phyloP scores from a whole-genome alignment of 306 rosid species.

The Arachis stenosperma region DNA sequence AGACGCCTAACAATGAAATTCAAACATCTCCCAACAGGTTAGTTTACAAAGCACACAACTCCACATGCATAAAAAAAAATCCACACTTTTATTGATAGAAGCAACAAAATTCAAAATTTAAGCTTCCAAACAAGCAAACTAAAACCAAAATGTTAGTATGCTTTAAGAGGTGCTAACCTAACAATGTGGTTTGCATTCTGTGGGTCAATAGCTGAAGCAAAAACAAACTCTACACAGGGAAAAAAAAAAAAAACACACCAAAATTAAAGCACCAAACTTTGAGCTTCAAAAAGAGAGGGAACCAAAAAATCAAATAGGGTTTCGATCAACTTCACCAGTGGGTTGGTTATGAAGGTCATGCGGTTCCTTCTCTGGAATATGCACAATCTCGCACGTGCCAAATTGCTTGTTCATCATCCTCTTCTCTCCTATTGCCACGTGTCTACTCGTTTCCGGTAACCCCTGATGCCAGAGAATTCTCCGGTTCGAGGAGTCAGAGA shows the following conservation, averaged over 20 bases:
- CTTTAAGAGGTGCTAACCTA: slow-evolving; percentile 50
- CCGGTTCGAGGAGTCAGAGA: too few species aligned
- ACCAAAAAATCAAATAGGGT: neutral
- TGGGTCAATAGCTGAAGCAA: slow-evolving; percentile 71
- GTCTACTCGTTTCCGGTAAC: neutral
- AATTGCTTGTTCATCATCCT: slow-evolving; percentile 10
- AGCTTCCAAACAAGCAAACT: neutral
- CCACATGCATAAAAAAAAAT: neutral
- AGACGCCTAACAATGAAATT: slow-evolving; percentile 56
- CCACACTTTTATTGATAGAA: too few species aligned
- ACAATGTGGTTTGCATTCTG: slow-evolving; percentile 72
- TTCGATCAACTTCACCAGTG: slow-evolving; percentile 51
- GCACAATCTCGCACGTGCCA: slow-evolving; percentile 51
- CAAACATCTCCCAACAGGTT: slow-evolving; percentile 1
- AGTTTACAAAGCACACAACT: neutral
- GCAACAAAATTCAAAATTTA: neutral
- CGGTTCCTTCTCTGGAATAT: slow-evolving; percentile 67
- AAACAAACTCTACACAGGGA: slow-evolving; percentile 51
- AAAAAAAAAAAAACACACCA: neutral
- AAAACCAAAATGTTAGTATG: neutral
- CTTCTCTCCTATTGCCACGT: neutral
- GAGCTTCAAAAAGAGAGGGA: neutral
- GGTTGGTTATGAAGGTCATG: slow-evolving; percentile 67
- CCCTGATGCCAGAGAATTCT: neutral
- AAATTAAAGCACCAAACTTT: neutral